A percentile compares a stretch with the other conserved stretches of the same genome.
Conservation (phyloP, 129 eudicot species). For the Solidago caesia region DNA sequence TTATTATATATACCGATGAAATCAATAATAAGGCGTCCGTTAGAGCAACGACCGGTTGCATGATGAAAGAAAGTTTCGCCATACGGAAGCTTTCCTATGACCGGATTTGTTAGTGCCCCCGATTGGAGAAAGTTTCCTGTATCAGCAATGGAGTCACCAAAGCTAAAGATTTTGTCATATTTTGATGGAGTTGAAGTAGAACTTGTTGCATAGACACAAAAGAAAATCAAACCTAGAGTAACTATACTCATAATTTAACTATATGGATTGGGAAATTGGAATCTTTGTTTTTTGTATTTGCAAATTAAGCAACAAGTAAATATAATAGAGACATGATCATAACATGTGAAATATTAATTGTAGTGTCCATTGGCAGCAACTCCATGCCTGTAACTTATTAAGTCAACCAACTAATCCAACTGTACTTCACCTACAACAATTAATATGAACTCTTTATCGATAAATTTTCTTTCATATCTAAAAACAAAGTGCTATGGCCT, state of each 20-base stretch:
- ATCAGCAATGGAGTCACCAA: conserved; percentile 82
- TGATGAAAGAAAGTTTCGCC: conserved; percentile 61
- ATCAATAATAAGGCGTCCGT: conserved; percentile 70
- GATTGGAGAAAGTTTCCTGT: conserved; percentile 71
- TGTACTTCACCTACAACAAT: conserved; percentile 18
- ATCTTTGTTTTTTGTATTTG: neutral
- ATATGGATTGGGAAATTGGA: neutral
- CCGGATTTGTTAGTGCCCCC: conserved; percentile 60
- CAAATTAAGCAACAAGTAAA: neutral
- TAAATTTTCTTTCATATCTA: too few species aligned
- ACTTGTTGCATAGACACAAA: conserved; percentile 24
- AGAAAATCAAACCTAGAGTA: conserved; percentile 28
- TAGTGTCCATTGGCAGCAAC: neutral
- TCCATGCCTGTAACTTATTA: conserved; percentile 4
- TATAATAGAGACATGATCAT: neutral
- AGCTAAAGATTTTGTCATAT: conserved; percentile 65
- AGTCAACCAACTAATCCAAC: conserved; percentile 18
- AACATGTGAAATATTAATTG: conserved; percentile 26
- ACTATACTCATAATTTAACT: conserved; percentile 23
- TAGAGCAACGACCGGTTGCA: conserved; percentile 84
- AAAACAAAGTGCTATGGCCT: too few species aligned
- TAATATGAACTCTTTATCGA: too few species aligned
- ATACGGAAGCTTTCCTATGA: conserved; percentile 59
- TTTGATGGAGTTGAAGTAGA: conserved; percentile 25
- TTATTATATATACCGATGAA: conserved; percentile 49